phyloP scores from a whole-genome alignment of 108 stramenopile genomes.

The Craspedostauros australis region DNA sequence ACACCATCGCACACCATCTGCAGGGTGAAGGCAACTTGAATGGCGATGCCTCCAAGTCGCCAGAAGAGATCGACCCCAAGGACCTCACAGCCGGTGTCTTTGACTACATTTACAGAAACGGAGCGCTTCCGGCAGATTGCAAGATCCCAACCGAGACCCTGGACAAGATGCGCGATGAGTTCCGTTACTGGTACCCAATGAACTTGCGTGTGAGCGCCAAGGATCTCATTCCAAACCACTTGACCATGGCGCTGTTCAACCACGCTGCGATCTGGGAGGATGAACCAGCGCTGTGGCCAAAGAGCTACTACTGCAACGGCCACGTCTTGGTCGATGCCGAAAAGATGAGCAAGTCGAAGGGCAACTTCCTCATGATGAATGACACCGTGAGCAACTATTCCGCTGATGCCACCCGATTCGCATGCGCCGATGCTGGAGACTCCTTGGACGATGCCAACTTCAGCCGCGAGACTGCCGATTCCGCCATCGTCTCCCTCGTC shows the following conservation, averaged over 20 bases:
- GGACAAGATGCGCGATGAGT: conserved; percentile 79
- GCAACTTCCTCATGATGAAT: conserved; percentile 97
- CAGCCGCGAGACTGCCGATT: conserved; percentile 84
- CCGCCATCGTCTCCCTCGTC: conserved; percentile 78
- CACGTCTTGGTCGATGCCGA: conserved; percentile 92
- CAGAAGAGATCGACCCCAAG: conserved; percentile 75
- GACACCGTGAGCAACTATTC: conserved; percentile 83
- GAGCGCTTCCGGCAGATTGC: conserved; percentile 57
- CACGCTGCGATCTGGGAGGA: conserved; percentile 97
- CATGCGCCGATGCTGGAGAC: conserved; percentile 95
- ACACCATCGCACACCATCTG: conserved; percentile 91
- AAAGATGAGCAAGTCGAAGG: conserved; percentile 98
- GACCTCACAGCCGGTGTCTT: conserved; percentile 86
- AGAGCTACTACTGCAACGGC: conserved; percentile 93
- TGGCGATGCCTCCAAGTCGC: conserved; percentile 68
- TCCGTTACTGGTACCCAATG: conserved; percentile 98
- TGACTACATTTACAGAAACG: conserved; percentile 90
- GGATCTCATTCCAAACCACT: conserved; percentile 97
- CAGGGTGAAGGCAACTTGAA: conserved; percentile 90
- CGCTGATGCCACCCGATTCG: conserved; percentile 88
- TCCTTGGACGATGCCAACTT: conserved; percentile 99
- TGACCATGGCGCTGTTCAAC: conserved; percentile 98
- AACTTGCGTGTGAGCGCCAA: conserved; percentile 94
- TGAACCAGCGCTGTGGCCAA: conserved; percentile 87
- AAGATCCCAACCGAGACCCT: conserved; percentile 68